Evolutionary conservation across 345 rosid genomes (phyloP), one percentile per base, ranked within the genome.

Genomic region (Carallia brachiata): DNA sequence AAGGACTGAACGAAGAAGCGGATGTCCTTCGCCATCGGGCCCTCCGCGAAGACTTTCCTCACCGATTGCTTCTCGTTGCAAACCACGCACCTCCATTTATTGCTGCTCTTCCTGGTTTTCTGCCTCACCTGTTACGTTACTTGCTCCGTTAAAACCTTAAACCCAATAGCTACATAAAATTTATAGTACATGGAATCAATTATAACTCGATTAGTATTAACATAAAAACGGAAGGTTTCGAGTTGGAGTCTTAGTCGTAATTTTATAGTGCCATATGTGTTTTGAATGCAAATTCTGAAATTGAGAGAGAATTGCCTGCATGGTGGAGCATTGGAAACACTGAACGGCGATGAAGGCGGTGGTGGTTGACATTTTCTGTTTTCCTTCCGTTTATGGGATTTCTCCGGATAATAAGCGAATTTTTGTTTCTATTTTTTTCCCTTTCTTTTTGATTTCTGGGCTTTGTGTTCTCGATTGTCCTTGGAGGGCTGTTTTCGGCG

Each of bases 11-110:
- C 91, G 70, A 87, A 87, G 58, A 53, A 59, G 55, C 98, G 97
- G 68, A 93, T 78, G 75, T 93, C 92, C 70, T 79, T 91, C 66
- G 97, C 97, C 76, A 82, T 71, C 75, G 69, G 75, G 2, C 92
- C 89, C 60, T 80, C 85, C 4, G 92, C 89, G 64, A 89, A 91
- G 36, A 93, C 88, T 69, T 81, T 88, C 47, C 71, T 47, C 16
- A 88, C 82, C 16, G 94, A 93, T 66, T 93, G 96, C 74, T 86
- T 93, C 86, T 93, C 86, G 77, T 91, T 89, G 78, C 93, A 89
- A 2, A 91, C 83, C 57, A 82, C 92, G 76, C 98, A 93, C 16
- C 85, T 80, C 98, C 97, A 93, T 68, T 83, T 90, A 80, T 79
- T 89, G 61, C 65, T 63, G 66, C 76, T 77, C 13, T 86, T 93